These are phyloP conservation scores for Xylaria longipes DNA, from an alignment of 495 filamentous ascomycete species.

Conservation along the genomic window DNA sequence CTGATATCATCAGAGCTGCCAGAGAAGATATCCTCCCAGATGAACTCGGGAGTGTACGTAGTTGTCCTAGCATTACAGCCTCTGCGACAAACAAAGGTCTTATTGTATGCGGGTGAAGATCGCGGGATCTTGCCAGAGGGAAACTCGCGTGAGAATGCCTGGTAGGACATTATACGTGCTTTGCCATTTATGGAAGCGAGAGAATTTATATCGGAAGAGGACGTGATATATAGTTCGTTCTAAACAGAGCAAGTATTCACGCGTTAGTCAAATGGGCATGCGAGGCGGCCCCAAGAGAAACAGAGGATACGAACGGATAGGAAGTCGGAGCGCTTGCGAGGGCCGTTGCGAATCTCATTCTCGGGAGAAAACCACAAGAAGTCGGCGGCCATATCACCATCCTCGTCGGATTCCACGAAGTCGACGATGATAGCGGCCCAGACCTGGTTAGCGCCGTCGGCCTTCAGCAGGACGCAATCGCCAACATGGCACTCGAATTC, in stretches of 20 bases:
- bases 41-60: constrained; percentile 90
- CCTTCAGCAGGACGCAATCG: constrained; percentile 85
- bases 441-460: constrained; percentile 76
- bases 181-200: constrained; percentile 91
- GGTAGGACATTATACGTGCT: constrained; percentile 76
- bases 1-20: constrained; percentile 66
- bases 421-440: constrained; percentile 90
- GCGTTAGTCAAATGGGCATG: constrained; percentile 22
- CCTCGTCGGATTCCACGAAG: constrained; percentile 72
- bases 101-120: constrained; percentile 77
- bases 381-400: constrained; percentile 69
- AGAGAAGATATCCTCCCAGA: constrained; percentile 84
- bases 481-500: constrained; percentile 80
- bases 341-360: constrained; percentile 81
- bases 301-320: constrained; percentile 59
- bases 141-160: constrained; percentile 68
- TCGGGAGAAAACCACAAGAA: constrained; percentile 92
- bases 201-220: constrained; percentile 82
- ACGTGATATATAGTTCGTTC: constrained; percentile 93
- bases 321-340: constrained; percentile 83
- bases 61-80: constrained; percentile 87
- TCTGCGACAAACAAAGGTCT: constrained; percentile 87
- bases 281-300: constrained; percentile 6
- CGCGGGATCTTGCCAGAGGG: constrained; percentile 78
- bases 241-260: constrained; percentile 32